Percentiles rank a stretch among this genome's conserved stretches.
These are phyloP conservation scores for Zygoascus hellenicus DNA, from an alignment of 1,139 yeast genomes.

Conservation along the genomic window DNA sequence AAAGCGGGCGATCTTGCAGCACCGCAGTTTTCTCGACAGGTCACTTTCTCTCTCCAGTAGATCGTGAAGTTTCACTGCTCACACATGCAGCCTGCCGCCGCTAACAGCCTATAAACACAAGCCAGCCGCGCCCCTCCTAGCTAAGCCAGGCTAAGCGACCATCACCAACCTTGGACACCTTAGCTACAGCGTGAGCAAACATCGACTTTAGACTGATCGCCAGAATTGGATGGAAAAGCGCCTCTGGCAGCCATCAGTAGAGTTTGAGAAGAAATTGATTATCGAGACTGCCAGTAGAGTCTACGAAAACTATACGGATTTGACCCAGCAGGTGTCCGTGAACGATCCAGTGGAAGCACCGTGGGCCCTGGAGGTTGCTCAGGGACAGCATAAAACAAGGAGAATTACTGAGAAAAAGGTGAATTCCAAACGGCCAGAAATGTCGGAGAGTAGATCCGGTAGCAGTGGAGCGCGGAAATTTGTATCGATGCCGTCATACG, in stretches of 20 bases:
- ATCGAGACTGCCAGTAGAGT: conserved; percentile 4
- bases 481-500: conserved; percentile 30
- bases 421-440: too few relatives aligned
- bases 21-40: too few relatives aligned
- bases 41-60: too few relatives aligned
- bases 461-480: conserved; percentile 21
- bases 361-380: neutral
- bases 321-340: neutral
- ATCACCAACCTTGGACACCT: too few relatives aligned
- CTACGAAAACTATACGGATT: conserved; percentile 2
- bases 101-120: neutral
- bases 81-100: neutral
- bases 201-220: too few relatives aligned
- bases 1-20: too few relatives aligned
- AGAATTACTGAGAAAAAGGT: neutral
- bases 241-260: too few relatives aligned
- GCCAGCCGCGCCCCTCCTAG: too few relatives aligned
- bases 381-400: neutral
- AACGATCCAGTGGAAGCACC: conserved; percentile 1
- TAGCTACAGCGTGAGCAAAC: too few relatives aligned
- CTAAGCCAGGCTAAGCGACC: too few relatives aligned
- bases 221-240: too few relatives aligned
- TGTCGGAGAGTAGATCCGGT: neutral
- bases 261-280: neutral
- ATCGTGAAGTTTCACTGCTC: too few relatives aligned